These are phyloP conservation scores for Eucalyptus brandiana DNA, from an alignment of 345 rosid species.

Conservation along the genomic window DNA sequence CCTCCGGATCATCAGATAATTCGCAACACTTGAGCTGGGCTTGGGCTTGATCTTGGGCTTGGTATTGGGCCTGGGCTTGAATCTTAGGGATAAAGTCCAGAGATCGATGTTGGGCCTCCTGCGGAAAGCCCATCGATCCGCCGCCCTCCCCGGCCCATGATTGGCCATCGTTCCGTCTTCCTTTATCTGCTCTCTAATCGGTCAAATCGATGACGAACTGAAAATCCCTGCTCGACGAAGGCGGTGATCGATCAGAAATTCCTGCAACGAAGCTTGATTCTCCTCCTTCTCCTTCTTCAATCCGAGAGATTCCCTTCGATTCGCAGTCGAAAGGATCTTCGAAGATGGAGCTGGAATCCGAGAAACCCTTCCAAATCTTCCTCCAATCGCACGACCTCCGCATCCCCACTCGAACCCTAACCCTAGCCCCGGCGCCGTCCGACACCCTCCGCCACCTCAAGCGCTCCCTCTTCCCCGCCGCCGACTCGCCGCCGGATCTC, in stretches of 20 bases:
- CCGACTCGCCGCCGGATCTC: conserved; percentile 10
- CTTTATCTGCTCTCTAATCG: not conserved
- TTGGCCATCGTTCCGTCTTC: not conserved
- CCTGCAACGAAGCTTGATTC: not conserved
- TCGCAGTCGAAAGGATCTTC: not conserved
- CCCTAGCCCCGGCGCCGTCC: conserved; percentile 24
- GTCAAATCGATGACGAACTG: not conserved
- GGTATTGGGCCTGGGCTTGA: not conserved
- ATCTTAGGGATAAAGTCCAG: fast-evolving
- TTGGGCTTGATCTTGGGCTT: not conserved
- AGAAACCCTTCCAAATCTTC: conserved; percentile 23
- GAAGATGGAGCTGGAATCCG: not conserved
- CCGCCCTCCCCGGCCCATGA: not conserved
- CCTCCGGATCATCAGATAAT: not conserved
- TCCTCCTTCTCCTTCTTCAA: not conserved
- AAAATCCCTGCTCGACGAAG: not conserved
- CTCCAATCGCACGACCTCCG: conserved; percentile 22
- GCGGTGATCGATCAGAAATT: not conserved
- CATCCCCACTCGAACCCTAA: conserved; percentile 3
- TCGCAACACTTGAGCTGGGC: not conserved
- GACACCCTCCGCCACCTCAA: conserved; percentile 26
- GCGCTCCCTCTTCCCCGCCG: conserved; percentile 20
- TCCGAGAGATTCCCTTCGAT: not conserved
- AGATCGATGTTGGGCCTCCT: not conserved
- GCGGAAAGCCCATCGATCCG: not conserved